Base-by-base conservation (phyloP, 2,329 filamentous ascomycete genomes). In the Neofusicoccum ribis region DNA sequence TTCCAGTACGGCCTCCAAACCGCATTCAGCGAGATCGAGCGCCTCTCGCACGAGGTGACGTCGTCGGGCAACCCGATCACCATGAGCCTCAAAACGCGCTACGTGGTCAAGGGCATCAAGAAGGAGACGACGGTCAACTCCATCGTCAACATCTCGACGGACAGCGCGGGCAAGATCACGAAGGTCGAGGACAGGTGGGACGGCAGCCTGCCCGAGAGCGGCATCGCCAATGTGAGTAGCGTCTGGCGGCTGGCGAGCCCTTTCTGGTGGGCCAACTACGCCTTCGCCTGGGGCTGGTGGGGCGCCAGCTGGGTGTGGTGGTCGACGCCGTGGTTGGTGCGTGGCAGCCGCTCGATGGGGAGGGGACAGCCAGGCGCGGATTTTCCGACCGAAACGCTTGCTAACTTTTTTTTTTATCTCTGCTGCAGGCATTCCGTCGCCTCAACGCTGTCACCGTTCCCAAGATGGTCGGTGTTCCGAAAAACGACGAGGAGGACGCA, bases 1-100 rank as follows among this genome's bases (percentile, higher is more conserved):
- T 39, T 39, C 12, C 23, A 73, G 82, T 89, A 89, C 71, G 87
- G 87, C 1, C 79, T 89, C 0, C 80, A 86, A 62, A 75, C 82
- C 3, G 82, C 85, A 2, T 89, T 89, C 73, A 80, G 77, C 50
- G 81, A 85, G 56, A 88, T 89, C 69, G 78, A 84, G 72, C 82
- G 85, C 31, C 77, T 86, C 52, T 76, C 79, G 41, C 83, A 88
- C 72, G 73, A 79, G 44, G 86, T 89, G 11, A 85, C 77, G 0
- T 81, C 79, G 15, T 74, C 78, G 0, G 86, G 86, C 1, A 88
- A 89, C 68, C 87, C 88, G 0, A 88, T 89, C 46, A 75, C 81
- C 66, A 76, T 89, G 70, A 80, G 86, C 50, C 56, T 86, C 67
- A 83, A 81, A 72, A 84, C 80, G 0, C 73, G 79, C 60, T 87